phyloP scores from a whole-genome alignment of 352 stramenopile species.

The Pythium phragmiticola region DNA sequence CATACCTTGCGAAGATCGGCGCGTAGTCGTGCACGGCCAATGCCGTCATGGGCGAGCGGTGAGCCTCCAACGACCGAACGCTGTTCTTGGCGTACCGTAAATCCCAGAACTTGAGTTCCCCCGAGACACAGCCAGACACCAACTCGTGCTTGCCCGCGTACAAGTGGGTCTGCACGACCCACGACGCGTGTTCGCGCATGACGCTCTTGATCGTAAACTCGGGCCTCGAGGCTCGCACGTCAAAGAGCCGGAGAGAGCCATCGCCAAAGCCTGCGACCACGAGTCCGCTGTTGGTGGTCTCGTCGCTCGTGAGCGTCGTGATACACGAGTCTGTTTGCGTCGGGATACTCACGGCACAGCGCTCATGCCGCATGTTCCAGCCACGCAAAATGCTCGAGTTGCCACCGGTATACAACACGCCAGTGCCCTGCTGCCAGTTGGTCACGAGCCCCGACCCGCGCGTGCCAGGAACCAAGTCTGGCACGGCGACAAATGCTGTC shows the following conservation, averaged over 20 bases:
- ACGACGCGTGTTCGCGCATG: constrained; percentile 92
- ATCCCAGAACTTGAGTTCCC: constrained; percentile 98
- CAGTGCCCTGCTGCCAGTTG: constrained; percentile 93
- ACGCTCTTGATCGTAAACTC: constrained; percentile 66
- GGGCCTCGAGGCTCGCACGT: constrained; percentile 77
- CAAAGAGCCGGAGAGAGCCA: constrained; percentile 94
- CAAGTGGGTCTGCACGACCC: constrained; percentile 93
- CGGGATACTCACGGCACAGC: constrained; percentile 74
- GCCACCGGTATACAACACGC: constrained; percentile 91
- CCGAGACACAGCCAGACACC: constrained; percentile 92
- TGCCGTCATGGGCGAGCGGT: constrained; percentile 95
- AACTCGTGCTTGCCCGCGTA: constrained; percentile 86
- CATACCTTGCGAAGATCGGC: constrained; percentile 92
- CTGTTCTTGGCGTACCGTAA: constrained; percentile 85
- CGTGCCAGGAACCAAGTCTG: constrained; percentile 89
- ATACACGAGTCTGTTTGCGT: constrained; percentile 91
- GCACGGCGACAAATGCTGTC: constrained; percentile 92
- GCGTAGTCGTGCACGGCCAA: constrained; percentile 95
- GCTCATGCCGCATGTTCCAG: constrained; percentile 95
- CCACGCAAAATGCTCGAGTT: constrained; percentile 90
- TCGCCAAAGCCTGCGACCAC: constrained; percentile 93
- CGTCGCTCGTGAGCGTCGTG: constrained; percentile 86
- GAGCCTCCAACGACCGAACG: constrained; percentile 86
- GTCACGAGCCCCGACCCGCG: constrained; percentile 94
- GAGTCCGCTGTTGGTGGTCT: constrained; percentile 58